Base-by-base conservation (phyloP, 345 rosid genomes). In the Populus ilicifolia region DNA sequence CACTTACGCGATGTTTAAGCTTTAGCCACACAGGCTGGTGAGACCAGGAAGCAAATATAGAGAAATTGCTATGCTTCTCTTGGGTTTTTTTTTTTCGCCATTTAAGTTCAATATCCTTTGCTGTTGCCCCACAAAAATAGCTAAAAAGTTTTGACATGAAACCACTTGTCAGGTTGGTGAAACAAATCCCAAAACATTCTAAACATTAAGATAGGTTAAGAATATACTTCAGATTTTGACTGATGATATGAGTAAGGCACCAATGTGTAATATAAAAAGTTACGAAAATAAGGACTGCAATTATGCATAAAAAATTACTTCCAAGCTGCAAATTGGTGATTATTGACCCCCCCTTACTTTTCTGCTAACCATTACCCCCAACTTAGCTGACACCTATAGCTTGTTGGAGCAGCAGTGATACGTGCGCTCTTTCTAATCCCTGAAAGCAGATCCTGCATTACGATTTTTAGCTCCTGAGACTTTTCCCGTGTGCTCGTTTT, bases 391-490 rank as follows among this genome's bases (percentile, higher is more conserved):
- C 18, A 12, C 6, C 72, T 71, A 43, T 13, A 39, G 63, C 33
- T 36, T 73, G 21, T 54, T 5, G 61, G 33, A 70, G 64, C 25
- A 30, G 62, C 62, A 44, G 36, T 5, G 61, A 71, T 17, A 35
- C 14, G 8, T 17, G 0, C 25, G 18, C 63, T 27, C 65, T 50
- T 30, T 13, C 43, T 30, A 13, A 17, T 65, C 54, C 41, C n/a
- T 6, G 10, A 67, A 54, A 33, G 48, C 67, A 43, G 68, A 13
- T 50, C 5, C 38, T 23, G 38, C 4, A 61, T 68, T 27, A 30
- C 44, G 46, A 59, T 30, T 38, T 78, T 70, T 75, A 74, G 25
- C 17, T 73, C 71, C 30, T n/a, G n/a, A 18, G 30, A 29, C 20
- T 30, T 33, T 65, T 30, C 69, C 39, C 8, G 5, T 1, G 67